Conservation (phyloP, 2,329 filamentous ascomycete genomes). For the Curvularia verruculosa region DNA sequence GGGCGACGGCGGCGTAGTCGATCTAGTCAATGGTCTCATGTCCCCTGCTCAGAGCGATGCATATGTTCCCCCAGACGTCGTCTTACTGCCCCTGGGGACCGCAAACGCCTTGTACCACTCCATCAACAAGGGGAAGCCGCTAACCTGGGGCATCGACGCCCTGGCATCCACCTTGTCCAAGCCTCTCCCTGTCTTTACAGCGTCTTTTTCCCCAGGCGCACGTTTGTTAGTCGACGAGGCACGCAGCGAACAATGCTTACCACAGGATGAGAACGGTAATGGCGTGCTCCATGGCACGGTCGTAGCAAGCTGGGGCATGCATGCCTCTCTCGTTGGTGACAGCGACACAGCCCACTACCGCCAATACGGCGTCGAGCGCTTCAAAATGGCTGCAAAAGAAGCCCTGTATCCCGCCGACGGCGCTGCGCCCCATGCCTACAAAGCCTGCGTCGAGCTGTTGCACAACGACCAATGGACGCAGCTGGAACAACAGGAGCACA, state of each 20-base stretch:
- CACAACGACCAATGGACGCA: constrained; percentile 37
- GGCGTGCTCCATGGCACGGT: constrained; percentile 70
- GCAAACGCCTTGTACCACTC: constrained; percentile 59
- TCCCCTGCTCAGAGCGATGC: constrained; percentile 29
- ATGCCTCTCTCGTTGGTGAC: constrained; percentile 86
- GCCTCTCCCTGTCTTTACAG: constrained; percentile 53
- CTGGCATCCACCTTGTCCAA: constrained; percentile 45
- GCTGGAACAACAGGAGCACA: constrained; percentile 61
- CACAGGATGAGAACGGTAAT: constrained; percentile 28
- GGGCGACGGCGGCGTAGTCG: constrained; percentile 85
- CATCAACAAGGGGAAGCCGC: constrained; percentile 45
- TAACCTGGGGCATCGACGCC: constrained; percentile 51
- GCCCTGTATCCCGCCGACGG: constrained; percentile 67
- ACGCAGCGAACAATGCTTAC: constrained; percentile 49
- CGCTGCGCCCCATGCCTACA: constrained; percentile 61
- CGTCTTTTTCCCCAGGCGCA: constrained; percentile 54
- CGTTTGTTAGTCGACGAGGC: constrained; percentile 52
- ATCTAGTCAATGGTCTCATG: constrained; percentile 74
- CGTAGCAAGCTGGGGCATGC: constrained; percentile 88
- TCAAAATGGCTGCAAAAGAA: constrained; percentile 81
- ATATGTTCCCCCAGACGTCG: constrained; percentile 61
- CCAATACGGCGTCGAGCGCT: constrained; percentile 75
- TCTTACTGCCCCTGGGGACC: constrained; percentile 60
- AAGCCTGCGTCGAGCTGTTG: constrained; percentile 57
- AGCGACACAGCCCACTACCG: constrained; percentile 85